phyloP scores from a whole-genome alignment of 371 early-diverging fungal genomes.

The Funneliformis caledonium region DNA sequence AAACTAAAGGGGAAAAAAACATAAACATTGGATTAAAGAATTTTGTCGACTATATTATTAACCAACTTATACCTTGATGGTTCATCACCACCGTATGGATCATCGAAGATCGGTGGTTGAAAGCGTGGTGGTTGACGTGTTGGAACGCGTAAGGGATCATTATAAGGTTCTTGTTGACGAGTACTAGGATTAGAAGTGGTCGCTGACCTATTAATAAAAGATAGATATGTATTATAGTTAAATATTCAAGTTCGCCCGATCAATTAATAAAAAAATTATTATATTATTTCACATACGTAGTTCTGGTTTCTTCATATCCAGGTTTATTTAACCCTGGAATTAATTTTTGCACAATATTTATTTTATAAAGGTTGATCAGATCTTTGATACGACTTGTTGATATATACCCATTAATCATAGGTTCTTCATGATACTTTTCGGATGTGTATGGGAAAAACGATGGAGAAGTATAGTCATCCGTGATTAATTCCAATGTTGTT shows the following conservation, averaged over 20 bases:
- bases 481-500: conserved; percentile 59
- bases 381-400: conserved; percentile 65
- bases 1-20: neutral
- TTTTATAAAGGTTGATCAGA: conserved; percentile 61
- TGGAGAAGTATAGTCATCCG: conserved; percentile 58
- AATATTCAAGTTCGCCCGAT: neutral
- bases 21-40: neutral
- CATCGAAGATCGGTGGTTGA: conserved; percentile 47
- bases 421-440: conserved; percentile 49
- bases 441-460: conserved; percentile 60
- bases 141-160: conserved; percentile 32
- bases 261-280: neutral
- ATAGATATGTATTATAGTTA: neutral
- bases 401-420: conserved; percentile 63
- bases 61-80: neutral
- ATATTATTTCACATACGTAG: conserved; percentile 11
- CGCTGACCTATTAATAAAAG: neutral
- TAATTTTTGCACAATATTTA: conserved; percentile 68
- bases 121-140: conserved; percentile 13
- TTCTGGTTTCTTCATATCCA: conserved; percentile 57
- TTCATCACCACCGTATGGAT: conserved; percentile 46
- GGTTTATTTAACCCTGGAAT: conserved; percentile 70
- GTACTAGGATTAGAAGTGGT: neutral
- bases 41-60: neutral
- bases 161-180: neutral